phyloP scores from a whole-genome alignment of 2,329 filamentous ascomycete genomes.

The Chrysosporium queenslandicum region DNA sequence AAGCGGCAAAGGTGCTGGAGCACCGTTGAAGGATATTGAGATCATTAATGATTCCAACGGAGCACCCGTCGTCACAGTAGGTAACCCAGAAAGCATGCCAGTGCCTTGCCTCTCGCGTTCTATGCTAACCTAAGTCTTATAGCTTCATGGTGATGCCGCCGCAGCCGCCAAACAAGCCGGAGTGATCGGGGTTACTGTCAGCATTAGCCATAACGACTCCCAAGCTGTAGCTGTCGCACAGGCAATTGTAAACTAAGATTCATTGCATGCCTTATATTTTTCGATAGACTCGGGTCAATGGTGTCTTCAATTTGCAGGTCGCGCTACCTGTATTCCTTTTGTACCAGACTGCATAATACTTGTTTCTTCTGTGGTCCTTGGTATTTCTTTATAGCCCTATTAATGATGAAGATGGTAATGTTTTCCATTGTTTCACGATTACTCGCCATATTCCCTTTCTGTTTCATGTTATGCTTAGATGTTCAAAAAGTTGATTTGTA shows the following conservation, averaged over 20 bases:
- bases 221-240: conserved; percentile 94
- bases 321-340: background rate
- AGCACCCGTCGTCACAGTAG: conserved; percentile 74
- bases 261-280: background rate
- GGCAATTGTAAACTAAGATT: conserved; percentile 55
- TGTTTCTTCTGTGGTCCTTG: background rate
- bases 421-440: background rate
- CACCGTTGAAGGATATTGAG: conserved; percentile 88
- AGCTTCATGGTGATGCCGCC: conserved; percentile 82
- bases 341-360: background rate
- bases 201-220: conserved; percentile 88
- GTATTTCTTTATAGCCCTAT: conserved; percentile 4
- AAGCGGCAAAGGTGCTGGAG: conserved; percentile 74
- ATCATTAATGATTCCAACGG: conserved; percentile 72
- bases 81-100: conserved; percentile 28
- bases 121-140: conserved; percentile 33
- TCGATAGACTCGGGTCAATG: background rate
- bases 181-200: conserved; percentile 79
- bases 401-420: conserved; percentile 5
- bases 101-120: background rate
- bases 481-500: conserved; percentile 7
- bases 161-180: conserved; percentile 74
- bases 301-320: background rate
- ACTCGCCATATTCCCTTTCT: background rate
- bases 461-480: background rate